Conservation (phyloP, 139 green algal species). For the Micromonas pusilla region DNA sequence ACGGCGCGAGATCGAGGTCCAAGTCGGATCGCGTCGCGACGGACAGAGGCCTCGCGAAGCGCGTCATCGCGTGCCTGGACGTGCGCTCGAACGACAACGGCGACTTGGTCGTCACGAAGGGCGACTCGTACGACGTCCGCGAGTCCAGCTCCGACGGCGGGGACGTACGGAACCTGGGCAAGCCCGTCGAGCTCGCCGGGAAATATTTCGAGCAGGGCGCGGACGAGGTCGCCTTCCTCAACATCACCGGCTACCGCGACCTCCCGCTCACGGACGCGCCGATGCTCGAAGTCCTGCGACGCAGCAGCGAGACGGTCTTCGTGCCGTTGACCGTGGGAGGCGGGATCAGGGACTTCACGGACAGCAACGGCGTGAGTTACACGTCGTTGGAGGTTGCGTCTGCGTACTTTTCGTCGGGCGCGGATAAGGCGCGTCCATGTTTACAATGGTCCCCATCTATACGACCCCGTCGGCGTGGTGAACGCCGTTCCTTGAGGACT, state of each 20-base stretch:
- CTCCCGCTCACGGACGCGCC: conserved; percentile 86
- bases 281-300: conserved; percentile 87
- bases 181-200: conserved; percentile 61
- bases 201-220: conserved; percentile 91
- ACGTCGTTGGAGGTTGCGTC: conserved; percentile 83
- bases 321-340: conserved; percentile 96
- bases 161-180: conserved; percentile 84
- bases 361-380: conserved; percentile 66
- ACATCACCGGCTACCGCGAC: conserved; percentile 96
- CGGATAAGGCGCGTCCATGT: too few relatives aligned
- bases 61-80: conserved; percentile 96
- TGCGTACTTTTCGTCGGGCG: conserved; percentile 95
- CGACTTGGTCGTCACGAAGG: conserved; percentile 76
- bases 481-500: too few relatives aligned
- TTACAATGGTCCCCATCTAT: too few relatives aligned
- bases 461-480: too few relatives aligned
- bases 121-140: conserved; percentile 96
- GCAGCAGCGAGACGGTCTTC: conserved; percentile 87
- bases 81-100: conserved; percentile 89
- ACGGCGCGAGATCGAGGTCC: neutral
- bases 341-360: conserved; percentile 88
- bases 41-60: conserved; percentile 62
- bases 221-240: conserved; percentile 97
- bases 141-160: conserved; percentile 49
- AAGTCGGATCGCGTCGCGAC: neutral